These are phyloP conservation scores for Sporobolus alterniflorus DNA, from an alignment of 202 grass and related monocot species.

Conservation along the genomic window DNA sequence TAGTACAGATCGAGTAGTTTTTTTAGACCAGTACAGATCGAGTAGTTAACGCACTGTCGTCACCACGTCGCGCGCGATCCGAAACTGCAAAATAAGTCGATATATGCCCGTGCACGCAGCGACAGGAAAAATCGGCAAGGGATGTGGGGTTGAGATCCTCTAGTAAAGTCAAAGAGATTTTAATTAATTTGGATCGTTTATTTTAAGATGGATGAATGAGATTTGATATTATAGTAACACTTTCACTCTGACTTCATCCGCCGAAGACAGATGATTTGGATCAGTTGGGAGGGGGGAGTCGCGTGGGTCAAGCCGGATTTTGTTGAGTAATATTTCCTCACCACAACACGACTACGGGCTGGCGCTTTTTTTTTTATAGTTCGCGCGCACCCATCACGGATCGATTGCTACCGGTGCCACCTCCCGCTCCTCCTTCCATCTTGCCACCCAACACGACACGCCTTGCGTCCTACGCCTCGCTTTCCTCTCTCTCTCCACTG, in stretches of 20 bases:
- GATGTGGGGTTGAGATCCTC: too few species aligned
- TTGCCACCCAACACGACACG: neutral
- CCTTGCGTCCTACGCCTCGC: conserved; percentile 8
- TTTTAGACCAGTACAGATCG: too few species aligned
- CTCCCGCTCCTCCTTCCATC: neutral
- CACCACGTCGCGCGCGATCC: too few species aligned
- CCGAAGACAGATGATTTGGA: too few species aligned
- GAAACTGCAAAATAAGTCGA: neutral
- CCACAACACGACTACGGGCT: neutral
- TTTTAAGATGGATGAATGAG: too few species aligned
- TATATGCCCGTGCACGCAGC: neutral
- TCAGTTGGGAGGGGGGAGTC: too few species aligned
- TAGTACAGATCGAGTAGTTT: too few species aligned
- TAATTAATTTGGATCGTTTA: too few species aligned
- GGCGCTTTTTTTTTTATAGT: conserved; percentile 35
- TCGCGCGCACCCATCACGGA: neutral
- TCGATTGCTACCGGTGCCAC: neutral
- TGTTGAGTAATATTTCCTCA: neutral
- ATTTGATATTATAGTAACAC: too few species aligned
- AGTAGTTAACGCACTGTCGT: neutral
- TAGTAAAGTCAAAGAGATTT: too few species aligned
- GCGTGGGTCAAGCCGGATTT: too few species aligned
- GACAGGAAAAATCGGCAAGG: neutral
- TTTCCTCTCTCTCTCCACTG: accelerated
- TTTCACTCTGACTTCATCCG: too few species aligned